Evolutionary conservation across 441 rosid genomes (phyloP).

Genomic region (Pelargonium australe): DNA sequence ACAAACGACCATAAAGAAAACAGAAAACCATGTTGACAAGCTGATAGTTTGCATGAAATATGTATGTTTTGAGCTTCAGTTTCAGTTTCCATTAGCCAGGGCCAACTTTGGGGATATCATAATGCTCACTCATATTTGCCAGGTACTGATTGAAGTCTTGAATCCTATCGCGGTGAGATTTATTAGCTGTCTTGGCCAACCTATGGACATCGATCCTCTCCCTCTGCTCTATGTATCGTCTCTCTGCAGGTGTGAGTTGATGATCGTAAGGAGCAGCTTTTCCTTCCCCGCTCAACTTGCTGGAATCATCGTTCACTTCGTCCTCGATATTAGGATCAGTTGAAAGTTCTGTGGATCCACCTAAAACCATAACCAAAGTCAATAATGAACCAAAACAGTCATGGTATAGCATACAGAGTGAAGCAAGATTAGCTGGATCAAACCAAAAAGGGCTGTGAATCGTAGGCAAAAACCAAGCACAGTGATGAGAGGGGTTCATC

Average conservation of each 20-base stretch:
- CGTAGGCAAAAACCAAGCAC: no score
- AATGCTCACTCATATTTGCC: constrained; percentile 69
- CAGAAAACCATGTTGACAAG: no score
- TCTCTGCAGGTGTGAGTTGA: constrained; percentile 53
- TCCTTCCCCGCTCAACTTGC: constrained; percentile 29
- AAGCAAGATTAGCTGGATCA: no score
- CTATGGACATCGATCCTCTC: constrained; percentile 41
- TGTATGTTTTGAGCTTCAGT: no score
- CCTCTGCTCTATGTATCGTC: constrained; percentile 53
- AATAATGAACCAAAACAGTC: background rate
- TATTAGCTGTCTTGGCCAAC: constrained; percentile 57
- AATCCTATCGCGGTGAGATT: constrained; percentile 61
- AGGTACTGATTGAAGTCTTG: constrained; percentile 66
- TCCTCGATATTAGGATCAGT: constrained; percentile 21
- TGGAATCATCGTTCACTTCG: constrained; percentile 18
- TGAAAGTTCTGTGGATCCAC: constrained; percentile 25
- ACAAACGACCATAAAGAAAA: no score
- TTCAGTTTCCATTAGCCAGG: constrained; percentile 37
- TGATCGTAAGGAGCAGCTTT: constrained; percentile 31
- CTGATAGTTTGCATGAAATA: no score
- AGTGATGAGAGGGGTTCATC: no score
- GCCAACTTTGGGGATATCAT: constrained; percentile 75
- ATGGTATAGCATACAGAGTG: no score
- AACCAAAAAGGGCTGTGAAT: no score
- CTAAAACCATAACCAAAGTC: constrained; percentile 18